These are phyloP conservation scores for Castanea crenata DNA, from an alignment of 306 rosid species.

Conservation along the genomic window DNA sequence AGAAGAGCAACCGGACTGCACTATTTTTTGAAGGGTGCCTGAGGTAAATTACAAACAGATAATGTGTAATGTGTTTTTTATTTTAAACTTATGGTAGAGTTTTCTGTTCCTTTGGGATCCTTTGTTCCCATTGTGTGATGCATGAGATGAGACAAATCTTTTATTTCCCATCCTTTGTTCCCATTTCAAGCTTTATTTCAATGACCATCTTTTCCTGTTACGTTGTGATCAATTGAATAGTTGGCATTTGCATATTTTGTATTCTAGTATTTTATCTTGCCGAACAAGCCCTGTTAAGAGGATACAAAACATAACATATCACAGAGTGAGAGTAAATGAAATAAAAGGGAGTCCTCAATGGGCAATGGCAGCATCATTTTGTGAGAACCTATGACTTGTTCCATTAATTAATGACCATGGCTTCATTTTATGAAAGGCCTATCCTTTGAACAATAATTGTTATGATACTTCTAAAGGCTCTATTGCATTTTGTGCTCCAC, in stretches of 20 bases:
- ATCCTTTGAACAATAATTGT: not conserved
- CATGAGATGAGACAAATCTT: not conserved
- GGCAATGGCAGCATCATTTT: not conserved
- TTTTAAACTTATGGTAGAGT: not conserved
- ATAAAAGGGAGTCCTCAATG: not conserved
- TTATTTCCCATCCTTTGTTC: not conserved
- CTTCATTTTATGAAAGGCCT: not conserved
- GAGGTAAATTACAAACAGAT: slow-evolving; percentile 48
- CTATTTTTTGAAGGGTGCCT: slow-evolving; percentile 92
- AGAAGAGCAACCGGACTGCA: slow-evolving; percentile 74
- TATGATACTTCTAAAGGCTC: not conserved
- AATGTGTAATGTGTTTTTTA: not conserved
- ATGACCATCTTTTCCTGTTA: not conserved
- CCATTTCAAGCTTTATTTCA: not conserved
- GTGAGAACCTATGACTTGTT: not conserved
- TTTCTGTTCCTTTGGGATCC: slow-evolving; percentile 4
- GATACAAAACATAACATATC: not conserved
- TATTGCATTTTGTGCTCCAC: not conserved
- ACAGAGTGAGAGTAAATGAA: not conserved
- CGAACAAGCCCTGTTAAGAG: not conserved
- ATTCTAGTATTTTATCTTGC: not conserved
- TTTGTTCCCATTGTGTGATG: not conserved
- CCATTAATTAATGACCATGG: not conserved
- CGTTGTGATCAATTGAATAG: not conserved
- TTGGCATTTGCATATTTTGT: not conserved